Conservation (phyloP, 2,329 filamentous ascomycete species). For the Reticulascus tulasneorum region DNA sequence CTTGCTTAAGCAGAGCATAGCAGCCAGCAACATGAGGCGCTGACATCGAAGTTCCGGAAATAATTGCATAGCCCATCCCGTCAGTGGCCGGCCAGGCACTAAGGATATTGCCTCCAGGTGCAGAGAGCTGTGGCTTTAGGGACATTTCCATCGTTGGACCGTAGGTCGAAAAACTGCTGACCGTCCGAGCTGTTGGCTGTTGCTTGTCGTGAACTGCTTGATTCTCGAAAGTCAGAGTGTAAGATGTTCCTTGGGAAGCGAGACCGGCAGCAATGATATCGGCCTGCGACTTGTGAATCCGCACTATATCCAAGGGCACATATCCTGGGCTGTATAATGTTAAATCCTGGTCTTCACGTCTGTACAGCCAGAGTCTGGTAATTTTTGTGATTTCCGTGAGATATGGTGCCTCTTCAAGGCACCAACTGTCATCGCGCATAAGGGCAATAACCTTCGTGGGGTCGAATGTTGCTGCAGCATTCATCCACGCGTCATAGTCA, state of each 20-base stretch:
- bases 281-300: too few species aligned
- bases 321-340: slow-evolving; percentile 4
- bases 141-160: slow-evolving; percentile 12
- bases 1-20: slow-evolving; percentile 8
- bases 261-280: slow-evolving; percentile 6
- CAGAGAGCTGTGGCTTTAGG: slow-evolving; percentile 8
- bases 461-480: slow-evolving; percentile 3
- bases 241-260: slow-evolving; percentile 4
- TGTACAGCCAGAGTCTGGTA: too few species aligned
- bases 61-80: slow-evolving; percentile 9
- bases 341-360: too few species aligned
- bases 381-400: neutral
- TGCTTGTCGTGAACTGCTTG: slow-evolving; percentile 6
- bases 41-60: slow-evolving; percentile 57
- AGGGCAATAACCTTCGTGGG: slow-evolving; percentile 1
- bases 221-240: slow-evolving; percentile 5
- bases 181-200: slow-evolving; percentile 8
- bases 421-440: slow-evolving; percentile 2
- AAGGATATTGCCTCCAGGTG: slow-evolving; percentile 8
- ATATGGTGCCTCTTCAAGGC: too few species aligned
- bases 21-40: slow-evolving; percentile 54
- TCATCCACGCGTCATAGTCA: slow-evolving; percentile 4
- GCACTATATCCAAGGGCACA: too few species aligned
- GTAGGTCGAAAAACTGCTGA: slow-evolving; percentile 6
- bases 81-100: slow-evolving; percentile 9